These are phyloP conservation scores for Hypoxylon perforatum DNA, from an alignment of 495 filamentous ascomycete species.

Conservation along the genomic window DNA sequence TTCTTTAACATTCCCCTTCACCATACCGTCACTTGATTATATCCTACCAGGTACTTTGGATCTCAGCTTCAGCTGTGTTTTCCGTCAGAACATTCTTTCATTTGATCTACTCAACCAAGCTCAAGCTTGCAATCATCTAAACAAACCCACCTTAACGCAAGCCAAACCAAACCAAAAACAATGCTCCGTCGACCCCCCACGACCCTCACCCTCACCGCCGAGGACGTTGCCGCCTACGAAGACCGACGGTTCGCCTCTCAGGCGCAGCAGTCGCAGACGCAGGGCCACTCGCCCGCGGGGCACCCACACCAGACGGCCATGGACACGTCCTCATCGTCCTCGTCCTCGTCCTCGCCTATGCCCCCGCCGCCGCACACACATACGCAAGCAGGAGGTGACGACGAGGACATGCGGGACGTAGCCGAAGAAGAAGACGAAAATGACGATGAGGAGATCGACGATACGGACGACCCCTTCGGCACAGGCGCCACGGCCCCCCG, in stretches of 20 bases:
- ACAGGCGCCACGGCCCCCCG: conserved; percentile 23
- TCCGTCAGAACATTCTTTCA: no score
- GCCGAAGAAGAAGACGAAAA: conserved; percentile 43
- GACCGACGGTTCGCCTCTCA: conserved; percentile 59
- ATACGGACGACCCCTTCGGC: conserved; percentile 45
- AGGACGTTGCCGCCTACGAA: conserved; percentile 82
- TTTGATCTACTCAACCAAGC: no score
- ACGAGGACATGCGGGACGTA: conserved; percentile 40
- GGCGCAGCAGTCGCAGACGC: conserved; percentile 38
- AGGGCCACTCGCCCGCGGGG: conserved; percentile 25
- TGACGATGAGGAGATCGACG: conserved; percentile 44
- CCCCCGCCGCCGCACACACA: conserved; percentile 19
- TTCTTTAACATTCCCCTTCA: background rate
- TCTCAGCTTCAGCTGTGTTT: no score
- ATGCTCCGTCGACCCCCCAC: conserved; percentile 90
- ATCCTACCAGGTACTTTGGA: no score
- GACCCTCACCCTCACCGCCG: conserved; percentile 77
- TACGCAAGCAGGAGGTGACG: conserved; percentile 26
- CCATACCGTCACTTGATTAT: no score
- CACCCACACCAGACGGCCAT: conserved; percentile 34
- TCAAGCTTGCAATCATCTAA: background rate
- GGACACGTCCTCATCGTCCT: conserved; percentile 42
- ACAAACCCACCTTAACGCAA: no score
- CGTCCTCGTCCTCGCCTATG: conserved; percentile 31
- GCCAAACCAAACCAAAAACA: conserved; percentile 14